These are phyloP conservation scores for Brassica juncea DNA, from an alignment of 345 rosid genomes.

Conservation along the genomic window DNA sequence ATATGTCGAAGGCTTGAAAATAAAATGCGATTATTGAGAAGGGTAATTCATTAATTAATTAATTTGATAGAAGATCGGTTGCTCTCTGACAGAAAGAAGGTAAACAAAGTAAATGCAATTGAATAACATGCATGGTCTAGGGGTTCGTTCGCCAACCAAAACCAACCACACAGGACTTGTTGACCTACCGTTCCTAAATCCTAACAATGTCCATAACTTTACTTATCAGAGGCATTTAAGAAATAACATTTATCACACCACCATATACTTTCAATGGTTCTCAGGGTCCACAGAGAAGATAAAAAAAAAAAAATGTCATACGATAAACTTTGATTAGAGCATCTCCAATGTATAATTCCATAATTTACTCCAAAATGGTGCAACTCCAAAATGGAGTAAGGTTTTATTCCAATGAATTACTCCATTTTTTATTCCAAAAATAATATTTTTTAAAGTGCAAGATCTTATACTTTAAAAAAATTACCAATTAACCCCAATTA, in stretches of 20 bases:
- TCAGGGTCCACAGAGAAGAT: conserved; percentile 13
- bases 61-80: neutral
- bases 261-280: neutral
- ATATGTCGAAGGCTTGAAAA: neutral
- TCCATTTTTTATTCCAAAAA: too few relatives aligned
- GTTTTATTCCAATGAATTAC: too few relatives aligned
- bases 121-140: neutral
- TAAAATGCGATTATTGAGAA: neutral
- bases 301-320: neutral
- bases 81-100: neutral
- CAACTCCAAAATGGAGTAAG: too few relatives aligned
- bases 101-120: neutral
- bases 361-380: too few relatives aligned
- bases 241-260: neutral
- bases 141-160: conserved; percentile 37
- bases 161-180: conserved; percentile 34
- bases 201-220: conserved; percentile 3
- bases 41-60: neutral
- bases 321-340: neutral
- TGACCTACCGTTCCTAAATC: conserved; percentile 34
- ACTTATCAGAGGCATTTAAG: conserved; percentile 28
- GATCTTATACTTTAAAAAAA: too few relatives aligned
- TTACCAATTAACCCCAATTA: too few relatives aligned
- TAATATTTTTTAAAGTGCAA: too few relatives aligned
- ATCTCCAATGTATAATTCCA: too few relatives aligned